Evolutionary conservation across 163 green algal genomes (phyloP).

Genomic region (Smithsoniella earleae): DNA sequence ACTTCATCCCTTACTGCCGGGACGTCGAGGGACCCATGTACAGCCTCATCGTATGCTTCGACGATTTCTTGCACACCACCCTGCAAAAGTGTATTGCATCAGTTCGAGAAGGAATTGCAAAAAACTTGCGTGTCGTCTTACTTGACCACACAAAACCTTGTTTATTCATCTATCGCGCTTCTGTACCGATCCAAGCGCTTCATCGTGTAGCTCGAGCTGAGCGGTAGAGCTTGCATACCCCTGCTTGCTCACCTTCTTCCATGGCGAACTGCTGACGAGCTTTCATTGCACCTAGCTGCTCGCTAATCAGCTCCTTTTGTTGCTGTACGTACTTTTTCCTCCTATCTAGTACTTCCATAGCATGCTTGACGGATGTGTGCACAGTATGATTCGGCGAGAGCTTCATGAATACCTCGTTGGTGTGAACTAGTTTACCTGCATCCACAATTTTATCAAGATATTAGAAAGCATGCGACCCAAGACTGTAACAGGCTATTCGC

Average conservation of each 20-base stretch:
- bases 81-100: not conserved
- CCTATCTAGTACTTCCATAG: not conserved
- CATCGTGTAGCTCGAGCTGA: no score
- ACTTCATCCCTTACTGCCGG: not conserved
- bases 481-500: no score
- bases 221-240: constrained; percentile 17
- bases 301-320: not conserved
- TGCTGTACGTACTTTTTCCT: not conserved
- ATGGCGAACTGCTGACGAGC: constrained; percentile 5
- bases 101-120: no score
- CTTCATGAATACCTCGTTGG: constrained; percentile 17
- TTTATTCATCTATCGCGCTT: no score
- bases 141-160: no score
- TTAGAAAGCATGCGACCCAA: no score
- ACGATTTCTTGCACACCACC: constrained; percentile 1
- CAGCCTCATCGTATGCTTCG: constrained; percentile 1
- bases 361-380: constrained; percentile 28
- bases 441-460: no score
- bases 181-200: no score
- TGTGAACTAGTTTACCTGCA: constrained; percentile 15
- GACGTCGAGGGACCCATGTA: not conserved
- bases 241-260: constrained; percentile 2
- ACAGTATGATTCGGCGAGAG: not conserved
- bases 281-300: constrained; percentile 15
- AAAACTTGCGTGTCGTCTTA: no score